Base-by-base conservation (phyloP, 805 yeast genomes). In the Saccharomycopsis synnaedendra region DNA sequence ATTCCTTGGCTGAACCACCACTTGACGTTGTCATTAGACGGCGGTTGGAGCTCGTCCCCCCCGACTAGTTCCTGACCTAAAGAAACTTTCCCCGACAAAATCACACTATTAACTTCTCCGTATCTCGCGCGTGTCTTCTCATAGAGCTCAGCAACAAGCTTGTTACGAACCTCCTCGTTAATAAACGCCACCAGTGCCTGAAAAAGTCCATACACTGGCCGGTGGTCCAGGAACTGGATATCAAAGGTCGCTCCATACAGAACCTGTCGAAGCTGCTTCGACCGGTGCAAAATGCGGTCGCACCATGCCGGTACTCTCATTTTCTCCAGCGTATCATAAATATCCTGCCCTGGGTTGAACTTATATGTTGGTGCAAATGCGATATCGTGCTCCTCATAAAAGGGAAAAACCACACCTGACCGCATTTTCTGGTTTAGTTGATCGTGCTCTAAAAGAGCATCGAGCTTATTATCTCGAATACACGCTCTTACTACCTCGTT, bases 231-330 rank as follows among this genome's bases (percentile, higher is more conserved):
- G 56, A 85, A 82, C 11, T 68, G 61, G 27, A 85, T 69, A 29
- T 71, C 68, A 27, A 70, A 75, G 6, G 71, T 76, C 44, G 82
- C 69, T 9, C 76, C 72, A 60, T 90, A 93, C 5, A 67, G 64
- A 1, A 72, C 53, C 52, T 84, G 90, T 41, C 66, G 69, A 48
- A 89, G 61, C 32, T 42, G 44, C 7, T 73, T 68, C 10, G 84
- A 80, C 30, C 83, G 68, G 57, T 78, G 80, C 43, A 89, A 63
- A 33, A 90, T 80, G 49, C 98, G 68, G 65, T 93, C 99, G 3
- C 97, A 89, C 98, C 98, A 93, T 0, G 98, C 94, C 1, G 98
- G 99, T 8, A 85, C 80, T 53, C 99, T 75, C 63, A 80, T 81
- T 63, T 93, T 93, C 58, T 90, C 97, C 39, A 94, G 81, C 0